Evolutionary conservation across 2,329 filamentous ascomycete genomes (phyloP), one percentile per base, ranked within the genome.

Genomic region (Tolypocladium capitatum): DNA sequence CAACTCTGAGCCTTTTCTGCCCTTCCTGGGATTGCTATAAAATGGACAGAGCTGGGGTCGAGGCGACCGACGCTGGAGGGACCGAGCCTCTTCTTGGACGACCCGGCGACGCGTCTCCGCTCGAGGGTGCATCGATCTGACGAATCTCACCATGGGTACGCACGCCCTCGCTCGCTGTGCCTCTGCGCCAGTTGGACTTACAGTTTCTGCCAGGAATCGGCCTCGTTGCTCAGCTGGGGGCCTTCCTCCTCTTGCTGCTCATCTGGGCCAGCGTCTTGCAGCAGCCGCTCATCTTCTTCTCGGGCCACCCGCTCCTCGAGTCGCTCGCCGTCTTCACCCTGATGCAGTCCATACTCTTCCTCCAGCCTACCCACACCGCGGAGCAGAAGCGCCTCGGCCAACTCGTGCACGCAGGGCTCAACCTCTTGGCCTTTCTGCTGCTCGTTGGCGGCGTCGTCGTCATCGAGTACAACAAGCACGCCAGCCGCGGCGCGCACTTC

Each of bases 401-500:
- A 52, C 68, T 68, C 49, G 57, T 78, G 43, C 91, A 98, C 66
- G 82, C 81, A 24, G 66, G 69, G 13, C 70, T 96, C 54, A 88
- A 89, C 63, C 66, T 80, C 28, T 56, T 86, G 43, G 79, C 80
- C 38, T 68, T 86, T 46, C 67, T 78, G 10, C 61, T 75, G 46
- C 75, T 89, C 45, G 66, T 80, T 44, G 73, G 76, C 16, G 86
- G 85, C 47, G 73, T 88, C 34, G 67, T 76, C 53, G 68, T 86
- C 51, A 90, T 92, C 65, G 83, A 89, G 65, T 76, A 85, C 64
- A 96, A 95, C 76, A 98, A 98, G 65, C 69, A 83, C 53, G 67
- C 72, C 43, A 80, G 79, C 62, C 66, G 72, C 44, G 78, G 81
- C 46, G 67, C 71, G 9, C 87, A 94, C 67, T 90, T 97, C 63